Percentiles rank a stretch among this genome's conserved stretches.
phyloP scores from a whole-genome alignment of 2,329 filamentous ascomycete species.

The Ophiostoma fasciatum region DNA sequence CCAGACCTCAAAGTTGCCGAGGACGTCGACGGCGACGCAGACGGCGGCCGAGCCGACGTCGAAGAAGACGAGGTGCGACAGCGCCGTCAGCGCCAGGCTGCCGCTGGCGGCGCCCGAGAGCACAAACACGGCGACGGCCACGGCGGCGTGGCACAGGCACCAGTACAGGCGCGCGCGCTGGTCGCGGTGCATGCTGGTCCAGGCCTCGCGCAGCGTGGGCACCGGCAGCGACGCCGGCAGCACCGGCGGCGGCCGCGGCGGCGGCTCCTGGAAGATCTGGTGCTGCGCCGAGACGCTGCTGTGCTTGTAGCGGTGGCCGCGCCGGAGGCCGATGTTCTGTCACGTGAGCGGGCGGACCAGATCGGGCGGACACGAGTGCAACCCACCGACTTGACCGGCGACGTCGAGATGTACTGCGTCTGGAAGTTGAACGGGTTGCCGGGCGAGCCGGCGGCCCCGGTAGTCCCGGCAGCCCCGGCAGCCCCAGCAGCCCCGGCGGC shows the following conservation, averaged over 20 bases:
- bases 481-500: no score
- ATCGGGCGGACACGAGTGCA: no score
- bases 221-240: slow-evolving; percentile 85
- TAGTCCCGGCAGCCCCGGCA: no score
- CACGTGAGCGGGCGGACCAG: not conserved
- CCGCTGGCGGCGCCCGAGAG: slow-evolving; percentile 50
- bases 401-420: slow-evolving; percentile 61
- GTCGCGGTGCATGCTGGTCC: slow-evolving; percentile 76
- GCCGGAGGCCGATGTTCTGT: slow-evolving; percentile 77
- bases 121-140: slow-evolving; percentile 77
- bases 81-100: slow-evolving; percentile 76
- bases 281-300: slow-evolving; percentile 78
- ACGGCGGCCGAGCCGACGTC: slow-evolving; percentile 85
- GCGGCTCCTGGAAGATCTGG: slow-evolving; percentile 90
- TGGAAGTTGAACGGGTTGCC: slow-evolving; percentile 86
- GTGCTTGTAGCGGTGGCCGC: slow-evolving; percentile 96
- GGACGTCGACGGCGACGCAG: slow-evolving; percentile 82
- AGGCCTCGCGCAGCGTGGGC: slow-evolving; percentile 76
- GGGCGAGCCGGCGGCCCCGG: no score
- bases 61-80: slow-evolving; percentile 89
- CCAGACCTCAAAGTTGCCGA: slow-evolving; percentile 97
- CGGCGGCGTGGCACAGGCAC: slow-evolving; percentile 75
- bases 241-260: slow-evolving; percentile 69
- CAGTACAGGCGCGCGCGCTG: slow-evolving; percentile 74
- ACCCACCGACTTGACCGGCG: slow-evolving; percentile 62